These are phyloP conservation scores for Citrullus colocynthis DNA, from an alignment of 306 rosid genomes.

Conservation along the genomic window DNA sequence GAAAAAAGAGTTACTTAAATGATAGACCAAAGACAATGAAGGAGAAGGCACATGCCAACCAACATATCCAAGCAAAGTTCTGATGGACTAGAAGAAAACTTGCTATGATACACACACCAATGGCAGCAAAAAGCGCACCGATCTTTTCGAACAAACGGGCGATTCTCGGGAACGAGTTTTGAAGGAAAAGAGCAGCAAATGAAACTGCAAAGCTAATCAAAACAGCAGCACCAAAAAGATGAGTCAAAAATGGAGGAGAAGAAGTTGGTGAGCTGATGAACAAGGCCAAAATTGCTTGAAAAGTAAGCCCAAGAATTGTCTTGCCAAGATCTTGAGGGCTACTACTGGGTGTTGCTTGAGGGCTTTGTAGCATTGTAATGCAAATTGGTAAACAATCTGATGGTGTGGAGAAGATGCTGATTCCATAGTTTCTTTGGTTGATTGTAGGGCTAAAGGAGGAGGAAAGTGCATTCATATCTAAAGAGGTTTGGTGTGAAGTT, in stretches of 20 bases:
- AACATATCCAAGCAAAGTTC: neutral
- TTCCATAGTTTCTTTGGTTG: neutral
- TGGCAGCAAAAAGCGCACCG: neutral
- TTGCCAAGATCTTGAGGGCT: neutral
- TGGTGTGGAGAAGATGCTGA: neutral
- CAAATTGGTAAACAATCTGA: neutral
- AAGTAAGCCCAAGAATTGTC: neutral
- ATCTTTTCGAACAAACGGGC: neutral
- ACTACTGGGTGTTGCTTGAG: neutral
- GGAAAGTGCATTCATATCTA: neutral
- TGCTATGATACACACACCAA: neutral
- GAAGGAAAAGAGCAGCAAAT: neutral
- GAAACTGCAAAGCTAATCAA: neutral
- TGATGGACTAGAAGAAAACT: neutral
- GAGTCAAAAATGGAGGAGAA: neutral
- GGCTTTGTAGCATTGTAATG: neutral
- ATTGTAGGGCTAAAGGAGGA: neutral
- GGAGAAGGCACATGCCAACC: neutral
- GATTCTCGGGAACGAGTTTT: neutral
- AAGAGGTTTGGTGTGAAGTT: neutral
- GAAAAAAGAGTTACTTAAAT: neutral
- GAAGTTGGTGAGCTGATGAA: neutral
- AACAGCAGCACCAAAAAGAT: neutral
- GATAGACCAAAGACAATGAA: neutral
- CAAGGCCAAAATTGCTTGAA: neutral